Evolutionary conservation across 2,329 filamentous ascomycete genomes (phyloP), one percentile per base, ranked within the genome.

Genomic region (Hymenoscyphus occultus): DNA sequence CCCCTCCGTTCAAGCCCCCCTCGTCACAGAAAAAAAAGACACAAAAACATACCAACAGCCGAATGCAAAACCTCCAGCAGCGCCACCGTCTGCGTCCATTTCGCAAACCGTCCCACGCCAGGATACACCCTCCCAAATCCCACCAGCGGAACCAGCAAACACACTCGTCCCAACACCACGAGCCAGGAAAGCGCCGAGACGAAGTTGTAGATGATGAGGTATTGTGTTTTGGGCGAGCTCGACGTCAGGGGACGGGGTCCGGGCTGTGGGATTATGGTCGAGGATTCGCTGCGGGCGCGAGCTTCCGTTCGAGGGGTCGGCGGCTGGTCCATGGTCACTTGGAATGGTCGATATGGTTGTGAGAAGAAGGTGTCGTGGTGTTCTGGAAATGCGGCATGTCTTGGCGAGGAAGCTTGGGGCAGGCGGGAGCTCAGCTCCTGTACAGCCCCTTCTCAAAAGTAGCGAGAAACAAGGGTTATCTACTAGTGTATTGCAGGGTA

Each of bases 181-280:
- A 84, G 79, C 95, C 95, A 99, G 62, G 94, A 85, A 28, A 87
- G 76, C 67, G 92, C 86, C 62, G 89, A 96, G 69, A 89, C 75
- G 72, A 87, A 83, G 79, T 98, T 98, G 85, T 98, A 99, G 72
- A 88, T 80, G 74, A 93, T 83, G 62, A 98, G 86, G 80, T 97
- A 97, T 74, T 79, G 80, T 64, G 80, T 83, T 76, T 86, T 88
- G 68, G 82, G 72, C 67, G 80, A 79, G 62, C 79, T 80, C 40
- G 74, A 75, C 28, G 63, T 71, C 7, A 74, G 69, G 7, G 73
- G 70, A 63, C 74, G 74, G 1, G 70, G 69, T 12, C 66, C 68
- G 19, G 68, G 70, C 40, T 68, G 72, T 39, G 62, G 63, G 35
- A 40, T 56, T 39, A 51, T 39, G 16, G 54, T 63, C 9, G 54